Evolutionary conservation across 164 flowering plant genomes (phyloP).

Genomic region (Berberis vulgaris): DNA sequence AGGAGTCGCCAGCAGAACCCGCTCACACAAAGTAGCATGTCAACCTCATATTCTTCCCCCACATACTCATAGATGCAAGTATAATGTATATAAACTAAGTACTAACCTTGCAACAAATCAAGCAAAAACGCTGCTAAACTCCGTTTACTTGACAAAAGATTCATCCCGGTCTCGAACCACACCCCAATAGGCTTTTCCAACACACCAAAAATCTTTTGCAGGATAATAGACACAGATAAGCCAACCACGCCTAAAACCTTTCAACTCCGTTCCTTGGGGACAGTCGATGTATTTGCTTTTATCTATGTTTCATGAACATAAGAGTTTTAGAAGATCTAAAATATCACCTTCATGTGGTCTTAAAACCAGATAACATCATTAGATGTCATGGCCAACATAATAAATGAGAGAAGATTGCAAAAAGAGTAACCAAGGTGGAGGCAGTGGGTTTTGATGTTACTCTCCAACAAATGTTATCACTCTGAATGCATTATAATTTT

Average conservation of each 20-base stretch:
- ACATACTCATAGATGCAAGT: too few relatives aligned
- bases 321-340: conserved; percentile 24
- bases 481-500: not conserved
- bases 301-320: conserved; percentile 16
- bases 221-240: conserved; percentile 31
- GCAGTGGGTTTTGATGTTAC: not conserved
- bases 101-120: conserved; percentile 35
- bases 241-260: conserved; percentile 28
- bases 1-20: too few relatives aligned
- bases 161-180: conserved; percentile 28
- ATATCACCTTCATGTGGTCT: conserved; percentile 31
- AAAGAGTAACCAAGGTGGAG: not conserved
- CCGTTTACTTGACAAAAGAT: conserved; percentile 31
- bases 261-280: conserved; percentile 6
- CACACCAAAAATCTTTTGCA: conserved; percentile 25
- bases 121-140: conserved; percentile 17
- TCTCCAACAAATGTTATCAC: not conserved
- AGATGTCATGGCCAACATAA: conserved; percentile 9
- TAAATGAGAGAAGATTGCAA: not conserved
- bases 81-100: not conserved
- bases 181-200: conserved; percentile 25
- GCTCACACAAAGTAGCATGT: too few relatives aligned
- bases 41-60: too few relatives aligned
- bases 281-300: conserved; percentile 25
- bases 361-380: conserved; percentile 22